Percentiles rank a stretch among this genome's conserved stretches.
Conservation (phyloP, 2,329 filamentous ascomycete species). For the Waltergamsia citrina region DNA sequence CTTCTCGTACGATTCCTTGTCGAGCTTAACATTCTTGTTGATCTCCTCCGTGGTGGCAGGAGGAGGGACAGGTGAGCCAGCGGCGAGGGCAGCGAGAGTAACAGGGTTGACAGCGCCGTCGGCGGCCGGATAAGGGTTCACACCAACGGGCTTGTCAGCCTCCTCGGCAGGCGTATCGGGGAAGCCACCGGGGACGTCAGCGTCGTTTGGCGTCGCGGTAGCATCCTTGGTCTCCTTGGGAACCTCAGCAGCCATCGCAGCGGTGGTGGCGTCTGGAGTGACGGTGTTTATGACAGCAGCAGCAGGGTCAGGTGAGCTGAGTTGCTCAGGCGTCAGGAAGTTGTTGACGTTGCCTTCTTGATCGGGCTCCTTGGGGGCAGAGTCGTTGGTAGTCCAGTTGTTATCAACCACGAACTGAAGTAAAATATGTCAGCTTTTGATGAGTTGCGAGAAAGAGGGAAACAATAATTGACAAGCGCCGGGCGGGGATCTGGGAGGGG, state of each 20-base stretch:
- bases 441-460: too few species aligned
- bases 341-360: slow-evolving; percentile 84
- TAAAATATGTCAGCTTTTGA: slow-evolving; percentile 8
- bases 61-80: slow-evolving; percentile 74
- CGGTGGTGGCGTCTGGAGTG: slow-evolving; percentile 62
- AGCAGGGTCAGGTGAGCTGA: slow-evolving; percentile 37
- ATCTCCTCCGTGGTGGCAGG: slow-evolving; percentile 57
- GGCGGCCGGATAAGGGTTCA: slow-evolving; percentile 54
- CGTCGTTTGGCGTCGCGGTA: slow-evolving; percentile 15
- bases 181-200: slow-evolving; percentile 33
- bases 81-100: slow-evolving; percentile 61
- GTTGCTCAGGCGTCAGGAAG: slow-evolving; percentile 68
- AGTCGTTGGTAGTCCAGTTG: slow-evolving; percentile 76
- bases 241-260: slow-evolving; percentile 49
- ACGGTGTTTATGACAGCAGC: slow-evolving; percentile 55
- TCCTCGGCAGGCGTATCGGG: slow-evolving; percentile 58
- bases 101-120: slow-evolving; percentile 69
- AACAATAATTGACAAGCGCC: too few species aligned
- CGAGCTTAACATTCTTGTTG: slow-evolving; percentile 64
- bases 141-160: slow-evolving; percentile 41
- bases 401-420: slow-evolving; percentile 89
- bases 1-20: slow-evolving; percentile 81
- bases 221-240: slow-evolving; percentile 32
- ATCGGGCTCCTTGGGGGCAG: slow-evolving; percentile 75
- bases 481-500: too few species aligned